A percentile compares a stretch with the other conserved stretches of the same genome.
These are phyloP conservation scores for Metarhizium humberi DNA, from an alignment of 2,329 filamentous ascomycete species.

Conservation along the genomic window DNA sequence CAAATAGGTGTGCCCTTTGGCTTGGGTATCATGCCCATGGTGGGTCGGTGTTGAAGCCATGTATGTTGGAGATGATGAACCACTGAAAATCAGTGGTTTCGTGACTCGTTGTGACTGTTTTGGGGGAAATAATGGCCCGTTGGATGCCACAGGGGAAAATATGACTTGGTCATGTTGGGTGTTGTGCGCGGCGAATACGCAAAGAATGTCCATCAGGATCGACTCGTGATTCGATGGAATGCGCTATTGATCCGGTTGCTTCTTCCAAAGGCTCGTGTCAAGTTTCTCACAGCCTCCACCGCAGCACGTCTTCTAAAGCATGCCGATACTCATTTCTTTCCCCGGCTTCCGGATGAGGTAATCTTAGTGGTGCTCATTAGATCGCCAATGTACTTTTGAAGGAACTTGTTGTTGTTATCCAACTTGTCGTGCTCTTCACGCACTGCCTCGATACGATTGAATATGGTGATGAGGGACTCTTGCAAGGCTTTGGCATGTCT, in stretches of 20 bases:
- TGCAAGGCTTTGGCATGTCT: constrained; percentile 87
- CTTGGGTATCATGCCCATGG: constrained; percentile 21
- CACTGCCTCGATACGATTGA: constrained; percentile 89
- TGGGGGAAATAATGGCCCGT: neutral
- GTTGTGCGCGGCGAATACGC: neutral
- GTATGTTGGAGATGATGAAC: neutral
- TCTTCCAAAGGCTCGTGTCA: neutral
- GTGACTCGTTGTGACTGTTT: neutral
- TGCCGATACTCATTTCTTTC: constrained; percentile 37
- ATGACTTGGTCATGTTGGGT: neutral
- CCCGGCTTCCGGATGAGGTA: constrained; percentile 44
- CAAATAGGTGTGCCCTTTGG: constrained; percentile 13
- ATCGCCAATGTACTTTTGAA: constrained; percentile 97
- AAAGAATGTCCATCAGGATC: neutral
- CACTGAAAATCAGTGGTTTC: neutral
- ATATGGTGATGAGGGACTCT: constrained; percentile 78
- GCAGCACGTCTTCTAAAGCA: neutral
- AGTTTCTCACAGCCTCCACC: neutral
- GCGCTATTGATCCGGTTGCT: neutral
- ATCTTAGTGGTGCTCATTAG: constrained; percentile 81
- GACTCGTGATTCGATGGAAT: neutral
- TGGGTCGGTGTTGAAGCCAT: constrained; percentile 7
- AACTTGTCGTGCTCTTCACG: constrained; percentile 94
- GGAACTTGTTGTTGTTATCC: constrained; percentile 91
- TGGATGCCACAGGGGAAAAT: neutral